Evolutionary conservation across 2,329 filamentous ascomycete genomes (phyloP).

Genomic region (Domatiomyces globalis): DNA sequence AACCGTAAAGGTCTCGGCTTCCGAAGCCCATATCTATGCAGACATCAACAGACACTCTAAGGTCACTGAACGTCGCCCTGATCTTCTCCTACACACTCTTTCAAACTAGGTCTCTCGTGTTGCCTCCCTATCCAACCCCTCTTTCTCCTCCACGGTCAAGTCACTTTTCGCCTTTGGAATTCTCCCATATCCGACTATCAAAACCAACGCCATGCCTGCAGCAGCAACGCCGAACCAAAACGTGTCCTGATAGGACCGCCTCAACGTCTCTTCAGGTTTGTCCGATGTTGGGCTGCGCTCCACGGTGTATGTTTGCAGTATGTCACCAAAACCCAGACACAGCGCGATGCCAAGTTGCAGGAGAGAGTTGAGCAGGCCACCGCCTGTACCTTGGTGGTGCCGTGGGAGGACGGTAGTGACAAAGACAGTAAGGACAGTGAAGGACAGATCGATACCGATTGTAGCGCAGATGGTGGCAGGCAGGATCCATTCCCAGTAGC

Average conservation of each 20-base stretch:
- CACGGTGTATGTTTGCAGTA: conserved; percentile 39
- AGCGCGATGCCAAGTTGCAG: conserved; percentile 60
- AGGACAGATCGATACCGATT: conserved; percentile 60
- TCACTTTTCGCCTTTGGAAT: conserved; percentile 44
- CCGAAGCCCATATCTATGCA: no score
- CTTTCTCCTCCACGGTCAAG: conserved; percentile 43
- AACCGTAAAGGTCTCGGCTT: no score
- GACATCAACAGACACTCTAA: background rate
- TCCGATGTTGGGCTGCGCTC: conserved; percentile 12
- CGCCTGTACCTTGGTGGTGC: conserved; percentile 55
- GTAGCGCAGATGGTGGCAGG: conserved; percentile 49
- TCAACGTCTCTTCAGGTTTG: conserved; percentile 24
- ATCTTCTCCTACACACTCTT: background rate
- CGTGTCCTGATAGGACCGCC: conserved; percentile 41
- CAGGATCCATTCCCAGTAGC: conserved; percentile 63
- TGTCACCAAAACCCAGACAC: conserved; percentile 56
- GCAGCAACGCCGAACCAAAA: conserved; percentile 48
- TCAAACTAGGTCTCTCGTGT: background rate
- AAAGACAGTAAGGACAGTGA: conserved; percentile 62
- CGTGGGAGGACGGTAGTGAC: conserved; percentile 58
- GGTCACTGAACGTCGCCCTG: background rate
- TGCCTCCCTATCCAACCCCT: conserved; percentile 18
- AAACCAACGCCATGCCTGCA: conserved; percentile 36
- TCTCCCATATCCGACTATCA: conserved; percentile 41
- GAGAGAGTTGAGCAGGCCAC: conserved; percentile 55